These are phyloP conservation scores for Polyplosphaeria fusca DNA, from an alignment of 495 filamentous ascomycete species.

Conservation along the genomic window DNA sequence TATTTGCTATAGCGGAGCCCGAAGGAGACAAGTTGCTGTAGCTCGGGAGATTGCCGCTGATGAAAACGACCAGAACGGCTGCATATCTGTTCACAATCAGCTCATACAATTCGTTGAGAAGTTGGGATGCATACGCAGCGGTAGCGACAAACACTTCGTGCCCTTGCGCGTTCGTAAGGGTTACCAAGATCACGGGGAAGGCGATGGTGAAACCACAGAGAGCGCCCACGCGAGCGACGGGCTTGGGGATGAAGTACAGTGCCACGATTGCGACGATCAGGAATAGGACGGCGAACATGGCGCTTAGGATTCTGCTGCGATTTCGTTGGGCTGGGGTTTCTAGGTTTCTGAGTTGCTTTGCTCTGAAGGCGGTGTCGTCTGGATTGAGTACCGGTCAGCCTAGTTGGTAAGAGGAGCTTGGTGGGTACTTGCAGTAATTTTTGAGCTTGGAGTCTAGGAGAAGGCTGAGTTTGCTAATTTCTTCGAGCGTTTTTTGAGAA, in stretches of 20 bases:
- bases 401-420: not conserved
- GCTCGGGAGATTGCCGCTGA: not conserved
- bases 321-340: not conserved
- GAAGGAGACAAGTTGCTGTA: not conserved
- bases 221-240: slow-evolving; percentile 2
- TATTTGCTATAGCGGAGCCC: no score
- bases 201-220: slow-evolving; percentile 7
- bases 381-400: not conserved
- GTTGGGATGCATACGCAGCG: not conserved
- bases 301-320: not conserved
- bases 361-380: not conserved
- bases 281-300: not conserved
- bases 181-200: not conserved
- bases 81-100: not conserved
- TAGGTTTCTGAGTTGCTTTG: not conserved
- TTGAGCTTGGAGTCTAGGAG: not conserved
- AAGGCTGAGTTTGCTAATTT: not conserved
- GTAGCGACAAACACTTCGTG: slow-evolving; percentile 10
- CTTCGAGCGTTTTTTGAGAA: not conserved
- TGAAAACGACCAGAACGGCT: not conserved
- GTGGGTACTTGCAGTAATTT: not conserved
- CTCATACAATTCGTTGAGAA: not conserved
- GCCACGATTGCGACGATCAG: not conserved
- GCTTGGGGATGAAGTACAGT: slow-evolving; percentile 2
- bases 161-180: not conserved